Conservation (phyloP, 139 green algal genomes). For the Picochlorum sp. region DNA sequence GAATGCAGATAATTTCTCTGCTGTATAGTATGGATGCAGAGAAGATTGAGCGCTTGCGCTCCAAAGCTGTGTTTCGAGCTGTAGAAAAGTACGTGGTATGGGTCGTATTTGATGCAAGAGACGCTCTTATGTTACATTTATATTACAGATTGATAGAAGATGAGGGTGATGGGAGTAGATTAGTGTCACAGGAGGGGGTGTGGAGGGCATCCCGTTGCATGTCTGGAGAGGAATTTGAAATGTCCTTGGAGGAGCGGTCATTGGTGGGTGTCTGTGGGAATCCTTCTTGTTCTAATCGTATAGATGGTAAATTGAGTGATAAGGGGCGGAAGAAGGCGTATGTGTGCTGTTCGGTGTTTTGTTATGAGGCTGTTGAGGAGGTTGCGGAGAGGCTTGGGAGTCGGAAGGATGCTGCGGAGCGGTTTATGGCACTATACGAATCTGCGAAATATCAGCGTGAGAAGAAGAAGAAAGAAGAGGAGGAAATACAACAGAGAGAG, state of each 20-base stretch:
- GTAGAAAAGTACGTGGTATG: conserved; percentile 15
- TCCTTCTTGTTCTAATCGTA: conserved; percentile 11
- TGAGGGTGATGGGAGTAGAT: too few relatives aligned
- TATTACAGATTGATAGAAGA: too few relatives aligned
- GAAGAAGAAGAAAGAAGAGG: background rate
- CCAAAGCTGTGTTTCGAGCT: conserved; percentile 14
- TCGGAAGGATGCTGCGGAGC: background rate
- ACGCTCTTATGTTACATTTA: too few relatives aligned
- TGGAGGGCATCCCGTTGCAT: conserved; percentile 24
- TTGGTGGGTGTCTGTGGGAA: conserved; percentile 20
- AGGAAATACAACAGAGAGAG: too few relatives aligned
- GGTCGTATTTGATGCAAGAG: too few relatives aligned
- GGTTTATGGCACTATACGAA: conserved; percentile 16
- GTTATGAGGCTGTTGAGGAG: background rate
- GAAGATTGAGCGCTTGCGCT: too few relatives aligned
- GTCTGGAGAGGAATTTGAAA: conserved; percentile 18
- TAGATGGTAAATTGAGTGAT: background rate
- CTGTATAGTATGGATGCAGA: too few relatives aligned
- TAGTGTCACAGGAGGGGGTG: conserved; percentile 11
- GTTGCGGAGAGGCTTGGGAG: conserved; percentile 14
- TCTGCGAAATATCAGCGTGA: conserved; percentile 6
- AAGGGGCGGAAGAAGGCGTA: background rate
- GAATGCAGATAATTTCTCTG: too few relatives aligned
- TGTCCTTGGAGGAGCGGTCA: conserved; percentile 19
- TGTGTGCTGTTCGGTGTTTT: conserved; percentile 11